Evolutionary conservation across 768 basidiomycete genomes (phyloP), one percentile per base, ranked within the genome.

Genomic region (Sporobolomyces pararoseus): DNA sequence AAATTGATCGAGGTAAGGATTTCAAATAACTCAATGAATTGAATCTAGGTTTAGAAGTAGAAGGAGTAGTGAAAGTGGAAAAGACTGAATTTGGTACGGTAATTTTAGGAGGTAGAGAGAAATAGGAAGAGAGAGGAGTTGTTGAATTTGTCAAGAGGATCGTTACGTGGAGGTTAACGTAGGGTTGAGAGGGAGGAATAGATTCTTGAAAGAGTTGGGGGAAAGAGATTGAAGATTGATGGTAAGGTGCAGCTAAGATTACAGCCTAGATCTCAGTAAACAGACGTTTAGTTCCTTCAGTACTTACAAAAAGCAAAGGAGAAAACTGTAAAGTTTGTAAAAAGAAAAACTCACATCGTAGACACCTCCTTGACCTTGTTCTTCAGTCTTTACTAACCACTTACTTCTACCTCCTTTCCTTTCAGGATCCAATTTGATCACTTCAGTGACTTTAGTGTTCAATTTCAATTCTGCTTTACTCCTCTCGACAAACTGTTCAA

Each of bases 131-230:
- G 47, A 39, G 35, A n/a, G 44, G 35, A 39, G 27, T 2, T 2
- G 47, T 80, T 3, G 86, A 82, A 16, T 86, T 86, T 2, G 95
- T 97, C n/a, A 87, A 84, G 46, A 98, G 82, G 27, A 92, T 84
- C 14, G 95, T 96, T 59, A 95, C 92, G 77, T 94, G 90, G 3
- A 97, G 85, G 72, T 84, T 85, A 54, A 91, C 84, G 77, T 95
- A 96, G 27, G 87, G 86, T 72, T 89, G 88, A 44, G 82, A 76
- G 3, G 88, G 87, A 37, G 92, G 84, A 54, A 82, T 82, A 4
- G 82, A 78, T 7, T 84, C 77, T 35, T 72, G 74, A 23, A 25
- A 7, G 7, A 72, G 63, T 66, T 76, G 70, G 55, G 64, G 47
- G 27, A 77, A 23, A 10, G 55, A 25, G 35, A 76, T 60, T 19